phyloP scores from a whole-genome alignment of 2,329 filamentous ascomycete genomes.

The Apiospora arundinis region DNA sequence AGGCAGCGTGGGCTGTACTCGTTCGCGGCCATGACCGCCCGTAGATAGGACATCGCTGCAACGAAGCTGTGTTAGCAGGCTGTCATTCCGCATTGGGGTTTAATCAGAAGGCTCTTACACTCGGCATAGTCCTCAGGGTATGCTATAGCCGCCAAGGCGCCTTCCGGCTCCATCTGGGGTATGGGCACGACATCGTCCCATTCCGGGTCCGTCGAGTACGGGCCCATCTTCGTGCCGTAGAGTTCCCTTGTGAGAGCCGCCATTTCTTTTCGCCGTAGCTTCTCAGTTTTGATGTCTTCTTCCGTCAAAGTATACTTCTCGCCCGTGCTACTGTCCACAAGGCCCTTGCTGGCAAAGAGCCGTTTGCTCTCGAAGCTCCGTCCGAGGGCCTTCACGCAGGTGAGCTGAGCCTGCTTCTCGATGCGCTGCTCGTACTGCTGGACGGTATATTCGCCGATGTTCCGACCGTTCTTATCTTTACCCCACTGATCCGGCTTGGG shows the following conservation, averaged over 20 bases:
- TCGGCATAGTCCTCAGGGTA: slow-evolving; percentile 91
- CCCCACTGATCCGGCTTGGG: slow-evolving; percentile 51
- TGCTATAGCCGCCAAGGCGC: slow-evolving; percentile 88
- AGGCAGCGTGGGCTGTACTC: slow-evolving; percentile 83
- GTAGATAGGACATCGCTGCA: slow-evolving; percentile 85
- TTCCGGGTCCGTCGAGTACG: slow-evolving; percentile 70
- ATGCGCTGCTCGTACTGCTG: slow-evolving; percentile 52
- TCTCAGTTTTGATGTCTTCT: slow-evolving; percentile 54
- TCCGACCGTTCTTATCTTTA: slow-evolving; percentile 55
- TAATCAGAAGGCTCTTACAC: slow-evolving; percentile 49
- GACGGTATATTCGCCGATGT: slow-evolving; percentile 54
- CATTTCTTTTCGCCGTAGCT: slow-evolving; percentile 56
- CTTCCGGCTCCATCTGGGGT: slow-evolving; percentile 80
- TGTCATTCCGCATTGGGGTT: not conserved
- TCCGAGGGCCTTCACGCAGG: slow-evolving; percentile 51
- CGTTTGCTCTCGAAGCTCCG: slow-evolving; percentile 50
- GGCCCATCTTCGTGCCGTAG: slow-evolving; percentile 55
- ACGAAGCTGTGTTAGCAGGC: slow-evolving; percentile 20
- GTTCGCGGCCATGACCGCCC: slow-evolving; percentile 88
- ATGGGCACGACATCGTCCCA: slow-evolving; percentile 90
- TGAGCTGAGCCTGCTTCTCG: slow-evolving; percentile 50
- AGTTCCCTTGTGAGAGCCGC: slow-evolving; percentile 56
- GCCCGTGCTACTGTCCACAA: slow-evolving; percentile 29
- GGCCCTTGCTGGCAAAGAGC: slow-evolving; percentile 35
- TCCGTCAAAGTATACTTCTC: slow-evolving; percentile 32